Evolutionary conservation across 306 rosid genomes (phyloP).

Genomic region (Citrullus mucosospermus): DNA sequence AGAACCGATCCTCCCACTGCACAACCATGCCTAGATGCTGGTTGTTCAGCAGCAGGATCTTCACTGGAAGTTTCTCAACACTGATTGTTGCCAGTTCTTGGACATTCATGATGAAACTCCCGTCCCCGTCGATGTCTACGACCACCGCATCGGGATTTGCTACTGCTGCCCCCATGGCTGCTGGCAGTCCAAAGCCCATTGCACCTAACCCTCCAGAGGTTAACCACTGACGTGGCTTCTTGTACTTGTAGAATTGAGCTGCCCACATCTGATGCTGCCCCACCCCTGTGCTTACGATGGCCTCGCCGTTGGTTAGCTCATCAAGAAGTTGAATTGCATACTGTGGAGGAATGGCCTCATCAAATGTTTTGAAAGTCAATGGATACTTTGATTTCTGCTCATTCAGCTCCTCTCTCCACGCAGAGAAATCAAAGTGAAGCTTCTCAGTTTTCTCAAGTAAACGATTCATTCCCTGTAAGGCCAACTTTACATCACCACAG

Average conservation of each 20-base stretch:
- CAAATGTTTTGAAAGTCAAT: constrained; percentile 54
- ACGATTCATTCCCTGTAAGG: constrained; percentile 47
- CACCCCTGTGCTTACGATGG: constrained; percentile 78
- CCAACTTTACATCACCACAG: constrained; percentile 65
- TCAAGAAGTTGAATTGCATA: constrained; percentile 75
- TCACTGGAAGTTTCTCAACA: constrained; percentile 74
- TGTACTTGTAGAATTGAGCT: constrained; percentile 55
- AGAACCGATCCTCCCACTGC: constrained; percentile 94
- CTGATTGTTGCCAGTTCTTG: constrained; percentile 67
- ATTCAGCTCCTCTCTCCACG: constrained; percentile 66
- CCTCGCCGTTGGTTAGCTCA: constrained; percentile 64
- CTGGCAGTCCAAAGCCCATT: constrained; percentile 93
- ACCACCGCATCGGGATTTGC: constrained; percentile 52
- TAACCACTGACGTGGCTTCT: constrained; percentile 77
- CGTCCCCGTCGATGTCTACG: constrained; percentile 87
- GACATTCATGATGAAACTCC: constrained; percentile 82
- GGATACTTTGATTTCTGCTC: constrained; percentile 62
- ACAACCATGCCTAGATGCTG: constrained; percentile 95
- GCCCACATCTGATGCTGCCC: constrained; percentile 53
- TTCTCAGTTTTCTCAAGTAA: constrained; percentile 28
- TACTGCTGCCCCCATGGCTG: constrained; percentile 83
- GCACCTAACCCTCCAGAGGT: constrained; percentile 85
- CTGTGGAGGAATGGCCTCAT: constrained; percentile 64
- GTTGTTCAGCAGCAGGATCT: constrained; percentile 65
- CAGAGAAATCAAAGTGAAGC: constrained; percentile 28